Evolutionary conservation across 2,329 filamentous ascomycete genomes (phyloP).

Genomic region (Cyanodermella asteris): DNA sequence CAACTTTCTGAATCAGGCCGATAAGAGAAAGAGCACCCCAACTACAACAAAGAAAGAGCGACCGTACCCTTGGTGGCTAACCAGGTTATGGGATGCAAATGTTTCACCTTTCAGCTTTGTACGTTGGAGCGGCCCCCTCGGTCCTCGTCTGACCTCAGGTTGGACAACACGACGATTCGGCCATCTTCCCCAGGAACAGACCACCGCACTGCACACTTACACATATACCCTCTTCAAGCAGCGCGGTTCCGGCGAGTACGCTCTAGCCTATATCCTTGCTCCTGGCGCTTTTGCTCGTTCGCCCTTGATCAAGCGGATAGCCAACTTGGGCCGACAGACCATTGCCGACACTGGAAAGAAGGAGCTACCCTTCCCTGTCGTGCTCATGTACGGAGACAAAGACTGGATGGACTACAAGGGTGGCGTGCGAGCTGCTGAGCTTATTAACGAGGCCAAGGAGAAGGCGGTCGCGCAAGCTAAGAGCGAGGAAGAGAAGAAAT

Average conservation of each 20-base stretch:
- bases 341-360: conserved; percentile 13
- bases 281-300: conserved; percentile 80
- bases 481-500: conserved; percentile 42
- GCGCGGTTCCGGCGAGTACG: conserved; percentile 82
- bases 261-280: conserved; percentile 73
- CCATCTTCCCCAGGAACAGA: conserved; percentile 60
- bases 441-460: conserved; percentile 45
- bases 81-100: conserved; percentile 92
- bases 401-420: conserved; percentile 98
- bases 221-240: conserved; percentile 87
- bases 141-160: conserved; percentile 75
- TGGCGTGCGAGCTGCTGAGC: conserved; percentile 58
- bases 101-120: conserved; percentile 85
- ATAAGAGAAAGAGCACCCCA: conserved; percentile 15
- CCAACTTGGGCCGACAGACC: conserved; percentile 60
- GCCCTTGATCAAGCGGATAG: conserved; percentile 70
- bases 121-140: conserved; percentile 69
- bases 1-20: conserved; percentile 30
- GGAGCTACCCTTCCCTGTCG: conserved; percentile 54
- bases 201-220: conserved; percentile 74
- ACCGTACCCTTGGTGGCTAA: conserved; percentile 63
- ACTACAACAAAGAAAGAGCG: conserved; percentile 17
- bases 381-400: conserved; percentile 91
- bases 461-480: conserved; percentile 38
- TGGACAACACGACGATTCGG: conserved; percentile 90